Percentiles rank a stretch among this genome's conserved stretches.
Evolutionary conservation across 2,329 filamentous ascomycete species (phyloP).

Genomic region (Sporothrix luriei): DNA sequence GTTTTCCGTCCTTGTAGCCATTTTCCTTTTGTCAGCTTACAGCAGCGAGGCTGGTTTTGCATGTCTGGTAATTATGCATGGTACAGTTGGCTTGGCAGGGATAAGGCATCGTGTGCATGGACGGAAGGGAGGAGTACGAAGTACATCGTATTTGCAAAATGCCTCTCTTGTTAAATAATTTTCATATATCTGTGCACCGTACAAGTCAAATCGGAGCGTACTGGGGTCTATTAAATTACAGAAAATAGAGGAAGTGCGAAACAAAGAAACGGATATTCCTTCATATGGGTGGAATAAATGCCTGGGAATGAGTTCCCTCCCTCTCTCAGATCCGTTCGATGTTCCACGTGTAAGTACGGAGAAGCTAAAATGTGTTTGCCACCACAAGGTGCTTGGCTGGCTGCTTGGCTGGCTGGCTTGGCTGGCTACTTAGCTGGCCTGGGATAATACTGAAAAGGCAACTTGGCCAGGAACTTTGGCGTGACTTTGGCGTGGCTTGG

Average conservation of each 20-base stretch:
- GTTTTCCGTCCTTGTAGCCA: background rate
- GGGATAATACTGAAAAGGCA: background rate
- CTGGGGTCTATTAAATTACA: too few relatives aligned
- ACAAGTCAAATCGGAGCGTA: too few relatives aligned
- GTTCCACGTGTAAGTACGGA: too few relatives aligned
- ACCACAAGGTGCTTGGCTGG: slow-evolving; percentile 21
- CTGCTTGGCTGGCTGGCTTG: slow-evolving; percentile 22
- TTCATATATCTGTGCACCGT: too few relatives aligned
- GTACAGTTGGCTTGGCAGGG: background rate
- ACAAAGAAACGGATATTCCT: too few relatives aligned
- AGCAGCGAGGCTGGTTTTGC: background rate
- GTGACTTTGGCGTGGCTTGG: too few relatives aligned
- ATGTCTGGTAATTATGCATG: background rate
- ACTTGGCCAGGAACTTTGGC: too few relatives aligned
- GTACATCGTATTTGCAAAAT: background rate
- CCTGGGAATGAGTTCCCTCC: too few relatives aligned
- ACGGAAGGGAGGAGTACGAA: background rate
- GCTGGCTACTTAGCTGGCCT: slow-evolving; percentile 23
- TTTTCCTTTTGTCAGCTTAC: background rate
- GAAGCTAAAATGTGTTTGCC: background rate
- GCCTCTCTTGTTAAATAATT: too few relatives aligned
- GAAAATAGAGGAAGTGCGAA: too few relatives aligned
- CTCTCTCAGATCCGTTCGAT: too few relatives aligned
- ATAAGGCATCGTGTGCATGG: background rate
- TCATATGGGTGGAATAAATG: too few relatives aligned